Percentiles rank a stretch among this genome's conserved stretches.
Evolutionary conservation across 129 eudicot genomes (phyloP).

Genomic region (Deinandra increscens): DNA sequence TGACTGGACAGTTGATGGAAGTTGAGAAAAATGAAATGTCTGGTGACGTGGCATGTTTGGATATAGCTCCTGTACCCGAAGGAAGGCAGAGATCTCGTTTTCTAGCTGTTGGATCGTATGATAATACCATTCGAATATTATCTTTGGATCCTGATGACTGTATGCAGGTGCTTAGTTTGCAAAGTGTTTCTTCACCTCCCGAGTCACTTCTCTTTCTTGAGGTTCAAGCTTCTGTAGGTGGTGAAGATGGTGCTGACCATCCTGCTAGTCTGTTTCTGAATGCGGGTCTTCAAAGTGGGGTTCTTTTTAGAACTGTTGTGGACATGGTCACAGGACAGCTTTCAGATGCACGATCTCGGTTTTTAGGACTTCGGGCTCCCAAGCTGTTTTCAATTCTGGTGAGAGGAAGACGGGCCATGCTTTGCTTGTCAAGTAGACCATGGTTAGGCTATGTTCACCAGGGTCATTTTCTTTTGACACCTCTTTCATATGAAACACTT

Average conservation of each 20-base stretch:
- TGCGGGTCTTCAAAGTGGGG: conserved; percentile 94
- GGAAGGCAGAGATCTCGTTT: conserved; percentile 95
- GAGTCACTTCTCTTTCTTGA: conserved; percentile 97
- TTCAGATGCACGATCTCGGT: conserved; percentile 96
- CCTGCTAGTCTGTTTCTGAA: conserved; percentile 93
- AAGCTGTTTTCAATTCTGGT: conserved; percentile 82
- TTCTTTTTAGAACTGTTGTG: conserved; percentile 89
- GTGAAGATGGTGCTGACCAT: conserved; percentile 99
- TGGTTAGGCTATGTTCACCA: conserved; percentile 99
- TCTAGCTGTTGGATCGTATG: conserved; percentile 97
- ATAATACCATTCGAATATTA: conserved; percentile 79
- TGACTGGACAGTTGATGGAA: conserved; percentile 94
- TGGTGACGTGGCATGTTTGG: conserved; percentile 98
- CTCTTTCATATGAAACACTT: conserved; percentile 87
- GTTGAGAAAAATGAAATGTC: conserved; percentile 97
- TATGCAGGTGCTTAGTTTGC: conserved; percentile 86
- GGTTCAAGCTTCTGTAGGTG: conserved; percentile 95
- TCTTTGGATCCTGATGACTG: conserved; percentile 98
- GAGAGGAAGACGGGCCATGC: conserved; percentile 95
- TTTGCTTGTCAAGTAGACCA: conserved; percentile 97
- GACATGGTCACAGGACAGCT: conserved; percentile 98
- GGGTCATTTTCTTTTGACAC: conserved; percentile 92
- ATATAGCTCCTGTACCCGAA: conserved; percentile 99
- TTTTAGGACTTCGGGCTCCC: conserved; percentile 89
- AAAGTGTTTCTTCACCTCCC: conserved; percentile 94